phyloP scores from a whole-genome alignment of 2,329 filamentous ascomycete species.

The Zasmidium angulare region DNA sequence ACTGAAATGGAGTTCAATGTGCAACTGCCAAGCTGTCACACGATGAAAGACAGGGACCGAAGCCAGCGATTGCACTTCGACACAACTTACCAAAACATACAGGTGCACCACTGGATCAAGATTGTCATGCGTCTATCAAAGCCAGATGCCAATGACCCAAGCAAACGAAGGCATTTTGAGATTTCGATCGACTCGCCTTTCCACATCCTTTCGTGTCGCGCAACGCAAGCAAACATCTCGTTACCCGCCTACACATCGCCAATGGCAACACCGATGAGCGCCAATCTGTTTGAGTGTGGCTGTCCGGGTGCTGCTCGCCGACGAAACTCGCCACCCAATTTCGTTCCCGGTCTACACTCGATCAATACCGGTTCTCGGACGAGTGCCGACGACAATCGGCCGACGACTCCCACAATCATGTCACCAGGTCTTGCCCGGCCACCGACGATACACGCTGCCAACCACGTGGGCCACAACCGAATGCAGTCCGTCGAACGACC shows the following conservation, averaged over 20 bases:
- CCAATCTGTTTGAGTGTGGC: constrained; percentile 55
- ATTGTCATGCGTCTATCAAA: constrained; percentile 92
- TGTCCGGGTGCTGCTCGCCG: constrained; percentile 65
- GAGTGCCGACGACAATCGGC: constrained; percentile 25
- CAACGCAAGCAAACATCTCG: constrained; percentile 85
- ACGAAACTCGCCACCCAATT: constrained; percentile 49
- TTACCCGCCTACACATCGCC: constrained; percentile 75
- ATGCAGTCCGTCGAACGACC: constrained; percentile 56
- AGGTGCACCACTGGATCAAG: constrained; percentile 97
- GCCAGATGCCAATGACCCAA: constrained; percentile 72
- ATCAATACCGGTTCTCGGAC: constrained; percentile 40
- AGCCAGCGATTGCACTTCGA: constrained; percentile 74
- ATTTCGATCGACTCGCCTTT: constrained; percentile 96
- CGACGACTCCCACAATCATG: constrained; percentile 16
- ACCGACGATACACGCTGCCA: constrained; percentile 41
- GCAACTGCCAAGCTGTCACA: constrained; percentile 83
- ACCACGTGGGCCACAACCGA: constrained; percentile 35
- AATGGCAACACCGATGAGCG: constrained; percentile 26
- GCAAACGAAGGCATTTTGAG: constrained; percentile 84
- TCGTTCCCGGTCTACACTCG: constrained; percentile 60
- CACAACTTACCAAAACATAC: constrained; percentile 89
- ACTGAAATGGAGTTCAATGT: constrained; percentile 95
- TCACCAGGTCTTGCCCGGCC: constrained; percentile 54
- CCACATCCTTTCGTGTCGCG: constrained; percentile 87
- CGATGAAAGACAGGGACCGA: constrained; percentile 72